Evolutionary conservation across 495 filamentous ascomycete genomes (phyloP).

Genomic region (Xylaria scruposa): DNA sequence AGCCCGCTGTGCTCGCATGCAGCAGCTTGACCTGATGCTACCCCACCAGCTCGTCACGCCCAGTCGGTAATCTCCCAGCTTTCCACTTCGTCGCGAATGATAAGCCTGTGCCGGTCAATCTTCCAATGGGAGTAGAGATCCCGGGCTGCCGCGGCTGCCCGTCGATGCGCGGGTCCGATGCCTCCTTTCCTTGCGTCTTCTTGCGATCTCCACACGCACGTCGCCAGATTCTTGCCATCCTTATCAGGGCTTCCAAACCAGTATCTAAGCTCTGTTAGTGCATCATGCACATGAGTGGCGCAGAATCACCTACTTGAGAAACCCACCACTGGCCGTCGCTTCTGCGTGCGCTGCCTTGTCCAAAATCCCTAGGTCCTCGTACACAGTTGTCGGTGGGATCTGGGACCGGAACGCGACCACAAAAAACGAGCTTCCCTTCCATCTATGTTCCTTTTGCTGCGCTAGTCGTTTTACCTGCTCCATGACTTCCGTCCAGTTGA

Average conservation of each 20-base stretch:
- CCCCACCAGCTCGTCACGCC: slow-evolving; percentile 45
- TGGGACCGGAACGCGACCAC: slow-evolving; percentile 81
- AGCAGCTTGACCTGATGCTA: slow-evolving; percentile 32
- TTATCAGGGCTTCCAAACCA: slow-evolving; percentile 78
- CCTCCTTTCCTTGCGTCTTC: slow-evolving; percentile 75
- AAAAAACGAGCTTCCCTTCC: slow-evolving; percentile 74
- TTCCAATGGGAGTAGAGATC: slow-evolving; percentile 63
- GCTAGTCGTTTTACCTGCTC: slow-evolving; percentile 56
- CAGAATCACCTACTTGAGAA: slow-evolving; percentile 69
- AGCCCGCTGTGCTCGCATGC: slow-evolving; percentile 29
- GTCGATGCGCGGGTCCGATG: slow-evolving; percentile 62
- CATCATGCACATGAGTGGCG: slow-evolving; percentile 27
- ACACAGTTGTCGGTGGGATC: slow-evolving; percentile 66
- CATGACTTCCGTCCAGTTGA: slow-evolving; percentile 78
- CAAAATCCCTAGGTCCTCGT: slow-evolving; percentile 66
- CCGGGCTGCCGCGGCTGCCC: slow-evolving; percentile 56
- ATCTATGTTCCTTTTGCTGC: slow-evolving; percentile 55
- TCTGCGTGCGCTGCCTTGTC: slow-evolving; percentile 80
- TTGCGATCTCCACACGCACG: slow-evolving; percentile 75
- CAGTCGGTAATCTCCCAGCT: slow-evolving; percentile 68
- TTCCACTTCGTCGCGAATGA: slow-evolving; percentile 61
- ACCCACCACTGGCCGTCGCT: slow-evolving; percentile 77
- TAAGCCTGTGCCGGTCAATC: slow-evolving; percentile 69
- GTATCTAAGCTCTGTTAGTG: slow-evolving; percentile 59
- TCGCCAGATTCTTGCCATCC: slow-evolving; percentile 72